Evolutionary conservation across 306 rosid species (phyloP), one percentile per base, ranked within the genome.

Genomic region (Cicer yamashitae): DNA sequence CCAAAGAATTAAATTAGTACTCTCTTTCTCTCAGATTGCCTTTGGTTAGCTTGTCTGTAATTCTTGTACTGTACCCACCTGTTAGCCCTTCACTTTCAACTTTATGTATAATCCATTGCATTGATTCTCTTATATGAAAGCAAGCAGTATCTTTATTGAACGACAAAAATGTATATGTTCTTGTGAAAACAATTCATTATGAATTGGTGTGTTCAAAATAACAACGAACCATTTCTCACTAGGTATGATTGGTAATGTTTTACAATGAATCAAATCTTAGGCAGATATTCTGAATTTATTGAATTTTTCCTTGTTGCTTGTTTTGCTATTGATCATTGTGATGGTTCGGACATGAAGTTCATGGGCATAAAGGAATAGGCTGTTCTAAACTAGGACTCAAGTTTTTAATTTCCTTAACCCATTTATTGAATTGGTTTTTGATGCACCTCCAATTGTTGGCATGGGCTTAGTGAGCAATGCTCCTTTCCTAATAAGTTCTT

Each of bases 1-100:
- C 97, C 99, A 0, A 94, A 92, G 74, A 92, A 71, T 58, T 94
- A 87, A 30, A 30, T 30, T 30, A 30, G 37, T 30, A 30, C 77
- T 54, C 1, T 56, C 3, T 51, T 62, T 13, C 17, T 12, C 8
- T 68, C 1, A 10, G n/a, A 0, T 40, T 65, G 48, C 18, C 45
- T 10, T 65, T 68, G 43, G 18, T 30, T 12, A 3, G 5, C 61
- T 43, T 69, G 7, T 63, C 46, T 53, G 59, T 58, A 63, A 65
- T 53, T 68, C 18, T 17, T 15, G 6, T 59, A 30, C 37, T 59
- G 17, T 59, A 11, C 8, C 18, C 11, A 53, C 11, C 30, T 51
- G 57, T 51, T 18, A 6, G 38, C 62, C 39, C 56, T 50, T 41
- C 37, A 62, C 15, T 18, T 62, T 9, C 22, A 44, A 52, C 10